Evolutionary conservation across 306 rosid genomes (phyloP), one percentile per base, ranked within the genome.

Genomic region (Fagus sylvatica): DNA sequence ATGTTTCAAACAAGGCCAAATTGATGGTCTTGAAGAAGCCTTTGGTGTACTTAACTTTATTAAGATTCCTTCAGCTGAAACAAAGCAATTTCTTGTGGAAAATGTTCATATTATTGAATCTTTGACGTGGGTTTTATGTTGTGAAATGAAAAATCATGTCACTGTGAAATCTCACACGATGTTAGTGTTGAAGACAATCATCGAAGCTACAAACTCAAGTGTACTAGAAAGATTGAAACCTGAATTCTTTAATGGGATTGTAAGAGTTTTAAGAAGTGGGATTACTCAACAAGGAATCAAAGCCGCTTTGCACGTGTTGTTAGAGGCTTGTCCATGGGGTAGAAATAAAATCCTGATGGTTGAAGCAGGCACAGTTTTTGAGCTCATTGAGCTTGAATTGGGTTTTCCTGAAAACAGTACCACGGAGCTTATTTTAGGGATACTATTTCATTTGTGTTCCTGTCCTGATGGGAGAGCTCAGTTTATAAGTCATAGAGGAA

Each of bases 401-500:
- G n/a, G 9, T 2, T 57, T 75, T 1, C 80, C 82, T 0, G 91
- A 88, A 42, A 88, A 77, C 79, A 79, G 79, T 55, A 75, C 76
- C 8, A 82, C 85, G 0, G 97, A 92, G 69, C 82, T 88, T 1
- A 81, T 84, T 6, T 46, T 92, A 1, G 86, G 85, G 1, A 76
- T 84, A 12, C 15, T 92, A 0, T 85, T 83, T 30, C 84, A 87
- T 28, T 15, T 92, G 60, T 92, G 97, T 61, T 78, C 81, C 1
- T 86, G 87, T 57, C 93, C 97, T 0, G 88, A 86, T 5, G 97
- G 97, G 2, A 84, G 97, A 33, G 90, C 91, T 54, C 78, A 76
- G 84, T 79, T 92, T 68, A 4, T 89, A 30, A 60, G 83, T 49
- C 97, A 92, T 30, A 81, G 76, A 36, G 96, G 81, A 7, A 78